Conservation (phyloP, 1,139 yeast genomes). For the Sporopachydermia cereana region DNA sequence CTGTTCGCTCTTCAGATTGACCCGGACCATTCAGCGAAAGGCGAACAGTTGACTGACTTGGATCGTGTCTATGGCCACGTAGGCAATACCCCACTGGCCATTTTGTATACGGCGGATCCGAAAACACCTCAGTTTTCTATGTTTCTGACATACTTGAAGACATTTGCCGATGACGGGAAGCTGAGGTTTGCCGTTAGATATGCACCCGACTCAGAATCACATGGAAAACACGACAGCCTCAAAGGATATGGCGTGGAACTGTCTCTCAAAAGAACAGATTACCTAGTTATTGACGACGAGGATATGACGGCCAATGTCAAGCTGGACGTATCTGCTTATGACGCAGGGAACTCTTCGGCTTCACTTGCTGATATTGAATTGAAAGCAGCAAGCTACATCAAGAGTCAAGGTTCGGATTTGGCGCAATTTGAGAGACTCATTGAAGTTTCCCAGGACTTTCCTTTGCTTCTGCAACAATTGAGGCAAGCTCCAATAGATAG, state of each 20-base stretch:
- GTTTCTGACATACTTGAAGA: slow-evolving; percentile 48
- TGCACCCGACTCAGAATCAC: slow-evolving; percentile 25
- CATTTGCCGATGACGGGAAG: slow-evolving; percentile 53
- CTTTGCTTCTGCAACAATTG: slow-evolving; percentile 19
- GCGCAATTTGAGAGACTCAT: slow-evolving; percentile 22
- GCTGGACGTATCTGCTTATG: slow-evolving; percentile 11
- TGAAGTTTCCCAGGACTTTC: slow-evolving; percentile 24
- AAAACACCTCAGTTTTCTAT: slow-evolving; percentile 35
- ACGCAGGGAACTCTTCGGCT: slow-evolving; percentile 13
- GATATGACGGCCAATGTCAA: slow-evolving; percentile 20
- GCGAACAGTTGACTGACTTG: slow-evolving; percentile 27
- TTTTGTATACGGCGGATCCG: slow-evolving; percentile 44
- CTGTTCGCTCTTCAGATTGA: slow-evolving; percentile 53
- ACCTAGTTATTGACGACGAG: slow-evolving; percentile 51
- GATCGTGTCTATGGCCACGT: slow-evolving; percentile 50
- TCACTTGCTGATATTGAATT: slow-evolving; percentile 19
- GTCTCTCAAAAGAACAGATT: slow-evolving; percentile 51
- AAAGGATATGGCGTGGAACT: slow-evolving; percentile 61
- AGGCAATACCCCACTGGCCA: slow-evolving; percentile 29
- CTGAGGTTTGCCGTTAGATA: slow-evolving; percentile 70
- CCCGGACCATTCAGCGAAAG: slow-evolving; percentile 10
- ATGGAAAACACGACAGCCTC: slow-evolving; percentile 25
- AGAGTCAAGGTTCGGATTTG: slow-evolving; percentile 11
- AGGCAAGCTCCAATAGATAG: slow-evolving; percentile 10
- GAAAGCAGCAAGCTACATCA: slow-evolving; percentile 21